Conservation (phyloP, 768 basidiomycete species). For the Russula compacta region DNA sequence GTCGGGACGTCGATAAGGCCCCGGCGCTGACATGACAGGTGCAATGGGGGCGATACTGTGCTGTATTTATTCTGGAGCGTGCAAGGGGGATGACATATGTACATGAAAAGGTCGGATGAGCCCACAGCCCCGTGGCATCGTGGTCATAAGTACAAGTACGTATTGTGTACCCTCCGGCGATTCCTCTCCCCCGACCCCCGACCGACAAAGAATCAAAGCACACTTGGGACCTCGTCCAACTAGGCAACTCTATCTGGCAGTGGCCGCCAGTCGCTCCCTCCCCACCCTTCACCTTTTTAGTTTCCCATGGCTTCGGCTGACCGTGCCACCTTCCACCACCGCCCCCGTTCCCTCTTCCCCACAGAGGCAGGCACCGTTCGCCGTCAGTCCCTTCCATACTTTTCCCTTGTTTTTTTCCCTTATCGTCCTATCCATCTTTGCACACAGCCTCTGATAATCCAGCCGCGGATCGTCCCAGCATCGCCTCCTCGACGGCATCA, state of each 20-base stretch:
- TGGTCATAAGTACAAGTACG: too few species aligned
- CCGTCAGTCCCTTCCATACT: not conserved
- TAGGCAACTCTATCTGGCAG: not conserved
- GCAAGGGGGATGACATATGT: too few species aligned
- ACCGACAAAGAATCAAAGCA: too few species aligned
- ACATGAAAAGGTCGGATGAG: too few species aligned
- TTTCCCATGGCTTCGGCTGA: slow-evolving; percentile 1
- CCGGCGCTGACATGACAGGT: too few species aligned
- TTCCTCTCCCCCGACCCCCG: slow-evolving; percentile 1
- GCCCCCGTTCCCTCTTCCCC: not conserved
- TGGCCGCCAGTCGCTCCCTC: not conserved
- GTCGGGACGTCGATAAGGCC: too few species aligned
- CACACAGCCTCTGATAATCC: not conserved
- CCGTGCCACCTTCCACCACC: not conserved
- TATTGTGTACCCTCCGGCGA: not conserved
- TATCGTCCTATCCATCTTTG: not conserved
- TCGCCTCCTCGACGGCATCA: not conserved
- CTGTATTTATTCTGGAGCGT: too few species aligned
- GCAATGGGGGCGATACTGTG: too few species aligned
- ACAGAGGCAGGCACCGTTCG: not conserved
- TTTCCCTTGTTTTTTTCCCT: not conserved
- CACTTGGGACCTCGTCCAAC: not conserved
- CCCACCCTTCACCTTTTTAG: not conserved
- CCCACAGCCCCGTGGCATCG: not conserved
- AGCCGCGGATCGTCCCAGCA: not conserved